Evolutionary conservation across 352 stramenopile genomes (phyloP).

Genomic region (Phytophthora pini): DNA sequence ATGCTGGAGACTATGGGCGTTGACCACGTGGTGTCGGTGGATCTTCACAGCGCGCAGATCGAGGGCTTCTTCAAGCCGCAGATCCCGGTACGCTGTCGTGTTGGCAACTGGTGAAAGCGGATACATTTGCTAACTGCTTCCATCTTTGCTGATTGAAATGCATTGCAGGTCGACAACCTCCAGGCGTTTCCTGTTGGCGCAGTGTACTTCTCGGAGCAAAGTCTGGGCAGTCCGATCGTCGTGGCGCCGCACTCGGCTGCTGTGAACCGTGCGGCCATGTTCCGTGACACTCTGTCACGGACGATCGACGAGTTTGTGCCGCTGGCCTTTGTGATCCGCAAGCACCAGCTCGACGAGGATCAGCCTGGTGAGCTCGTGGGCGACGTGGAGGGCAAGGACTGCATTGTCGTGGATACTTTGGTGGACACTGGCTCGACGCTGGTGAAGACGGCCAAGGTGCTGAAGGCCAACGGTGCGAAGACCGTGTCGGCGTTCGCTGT

Average conservation of each 20-base stretch:
- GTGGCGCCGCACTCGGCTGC: conserved; percentile 84
- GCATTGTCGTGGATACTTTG: conserved; percentile 88
- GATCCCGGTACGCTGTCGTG: conserved; percentile 55
- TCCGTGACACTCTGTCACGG: conserved; percentile 83
- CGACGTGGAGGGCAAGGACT: conserved; percentile 83
- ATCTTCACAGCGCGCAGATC: conserved; percentile 90
- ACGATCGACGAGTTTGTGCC: conserved; percentile 81
- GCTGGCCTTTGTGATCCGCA: conserved; percentile 84
- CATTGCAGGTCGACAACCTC: conserved; percentile 77
- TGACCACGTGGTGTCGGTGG: conserved; percentile 88
- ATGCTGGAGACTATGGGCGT: conserved; percentile 93
- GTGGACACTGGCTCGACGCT: conserved; percentile 88
- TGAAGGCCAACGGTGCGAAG: conserved; percentile 80
- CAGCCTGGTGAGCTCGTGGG: conserved; percentile 79
- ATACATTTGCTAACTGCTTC: conserved; percentile 3
- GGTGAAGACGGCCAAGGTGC: conserved; percentile 81
- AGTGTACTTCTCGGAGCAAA: conserved; percentile 88
- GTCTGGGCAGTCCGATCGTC: conserved; percentile 72
- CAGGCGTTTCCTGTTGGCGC: conserved; percentile 86
- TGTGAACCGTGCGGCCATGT: conserved; percentile 77
- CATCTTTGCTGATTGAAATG: background rate
- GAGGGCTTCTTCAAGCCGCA: conserved; percentile 90
- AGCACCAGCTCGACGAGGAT: conserved; percentile 79
- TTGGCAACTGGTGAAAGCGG: background rate
- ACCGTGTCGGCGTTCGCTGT: conserved; percentile 86